Percentiles rank a stretch among this genome's conserved stretches.
Conservation (phyloP, 2,329 filamentous ascomycete species). For the Fonsecaea nubica region DNA sequence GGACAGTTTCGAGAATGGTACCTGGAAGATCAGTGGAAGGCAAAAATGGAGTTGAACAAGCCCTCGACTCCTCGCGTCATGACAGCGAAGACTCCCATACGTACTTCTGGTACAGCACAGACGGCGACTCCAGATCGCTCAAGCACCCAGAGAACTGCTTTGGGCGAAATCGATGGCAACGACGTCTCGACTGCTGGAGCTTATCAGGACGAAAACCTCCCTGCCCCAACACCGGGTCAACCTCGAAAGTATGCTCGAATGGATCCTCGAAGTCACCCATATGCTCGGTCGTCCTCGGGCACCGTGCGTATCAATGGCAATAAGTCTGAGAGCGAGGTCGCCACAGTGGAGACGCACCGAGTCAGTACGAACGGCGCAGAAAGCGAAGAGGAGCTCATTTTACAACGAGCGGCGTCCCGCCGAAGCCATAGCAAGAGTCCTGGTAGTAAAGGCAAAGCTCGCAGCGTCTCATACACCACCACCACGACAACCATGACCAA, state of each 20-base stretch:
- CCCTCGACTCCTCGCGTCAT: conserved; percentile 61
- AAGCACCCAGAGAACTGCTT: conserved; percentile 69
- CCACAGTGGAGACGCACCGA: conserved; percentile 62
- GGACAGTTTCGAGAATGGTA: conserved; percentile 98
- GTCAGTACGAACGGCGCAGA: conserved; percentile 66
- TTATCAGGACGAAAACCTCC: conserved; percentile 89
- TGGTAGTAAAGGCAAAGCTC: conserved; percentile 41
- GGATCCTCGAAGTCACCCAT: conserved; percentile 76
- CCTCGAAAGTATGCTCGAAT: conserved; percentile 85
- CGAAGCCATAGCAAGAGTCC: conserved; percentile 37
- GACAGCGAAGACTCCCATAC: conserved; percentile 65
- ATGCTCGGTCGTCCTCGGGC: conserved; percentile 64
- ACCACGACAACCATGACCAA: conserved; percentile 41
- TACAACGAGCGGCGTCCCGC: conserved; percentile 74
- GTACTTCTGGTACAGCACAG: conserved; percentile 68
- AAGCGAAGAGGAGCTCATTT: conserved; percentile 81
- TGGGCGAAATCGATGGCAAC: conserved; percentile 94
- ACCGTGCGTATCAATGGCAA: conserved; percentile 43
- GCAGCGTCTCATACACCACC: conserved; percentile 41
- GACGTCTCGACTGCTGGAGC: conserved; percentile 57
- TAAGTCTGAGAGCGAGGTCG: conserved; percentile 62
- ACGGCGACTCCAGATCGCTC: conserved; percentile 76
- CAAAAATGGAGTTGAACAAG: conserved; percentile 72
- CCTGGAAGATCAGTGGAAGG: conserved; percentile 78
- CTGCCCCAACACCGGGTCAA: conserved; percentile 93